phyloP scores from a whole-genome alignment of 2,329 filamentous ascomycete species.

The Aspergillus tamarii region DNA sequence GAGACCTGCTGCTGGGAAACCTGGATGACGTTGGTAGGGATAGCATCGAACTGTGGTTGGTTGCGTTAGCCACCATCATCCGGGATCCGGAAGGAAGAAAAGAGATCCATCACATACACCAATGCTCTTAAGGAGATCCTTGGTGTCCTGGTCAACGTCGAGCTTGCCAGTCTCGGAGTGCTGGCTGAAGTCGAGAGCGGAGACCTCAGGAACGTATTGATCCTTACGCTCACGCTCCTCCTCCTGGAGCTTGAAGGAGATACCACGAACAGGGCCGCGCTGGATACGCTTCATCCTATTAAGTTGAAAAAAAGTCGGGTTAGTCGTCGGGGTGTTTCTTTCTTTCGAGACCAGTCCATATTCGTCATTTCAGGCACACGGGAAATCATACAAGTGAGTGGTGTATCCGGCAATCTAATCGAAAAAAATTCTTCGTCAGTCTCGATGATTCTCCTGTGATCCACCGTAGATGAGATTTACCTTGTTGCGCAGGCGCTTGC shows the following conservation, averaged over 20 bases:
- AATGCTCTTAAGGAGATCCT: slow-evolving; percentile 97
- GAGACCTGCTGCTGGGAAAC: slow-evolving; percentile 85
- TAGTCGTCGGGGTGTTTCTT: neutral
- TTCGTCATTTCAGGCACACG: slow-evolving; percentile 2
- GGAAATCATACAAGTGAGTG: slow-evolving; percentile 66
- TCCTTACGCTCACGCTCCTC: slow-evolving; percentile 99
- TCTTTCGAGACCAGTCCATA: slow-evolving; percentile 1
- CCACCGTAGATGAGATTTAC: slow-evolving; percentile 52
- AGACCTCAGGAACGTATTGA: slow-evolving; percentile 99
- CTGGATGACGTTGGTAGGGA: slow-evolving; percentile 93
- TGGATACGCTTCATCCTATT: slow-evolving; percentile 95
- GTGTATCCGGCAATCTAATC: slow-evolving; percentile 93
- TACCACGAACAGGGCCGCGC: slow-evolving; percentile 97
- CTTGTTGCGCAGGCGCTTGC: slow-evolving; percentile 99
- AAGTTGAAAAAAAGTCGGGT: slow-evolving; percentile 1
- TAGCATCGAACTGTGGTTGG: slow-evolving; percentile 79
- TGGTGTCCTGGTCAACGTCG: slow-evolving; percentile 95
- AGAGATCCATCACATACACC: slow-evolving; percentile 71
- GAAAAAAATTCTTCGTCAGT: slow-evolving; percentile 4
- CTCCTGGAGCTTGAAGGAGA: slow-evolving; percentile 99
- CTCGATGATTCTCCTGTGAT: neutral
- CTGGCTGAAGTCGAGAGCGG: slow-evolving; percentile 96
- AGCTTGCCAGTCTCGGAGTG: slow-evolving; percentile 82
- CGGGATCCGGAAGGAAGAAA: neutral
- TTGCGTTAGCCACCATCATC: slow-evolving; percentile 31